Evolutionary conservation across 2,329 filamentous ascomycete species (phyloP), one percentile per base, ranked within the genome.

Genomic region (Ustulina deusta): DNA sequence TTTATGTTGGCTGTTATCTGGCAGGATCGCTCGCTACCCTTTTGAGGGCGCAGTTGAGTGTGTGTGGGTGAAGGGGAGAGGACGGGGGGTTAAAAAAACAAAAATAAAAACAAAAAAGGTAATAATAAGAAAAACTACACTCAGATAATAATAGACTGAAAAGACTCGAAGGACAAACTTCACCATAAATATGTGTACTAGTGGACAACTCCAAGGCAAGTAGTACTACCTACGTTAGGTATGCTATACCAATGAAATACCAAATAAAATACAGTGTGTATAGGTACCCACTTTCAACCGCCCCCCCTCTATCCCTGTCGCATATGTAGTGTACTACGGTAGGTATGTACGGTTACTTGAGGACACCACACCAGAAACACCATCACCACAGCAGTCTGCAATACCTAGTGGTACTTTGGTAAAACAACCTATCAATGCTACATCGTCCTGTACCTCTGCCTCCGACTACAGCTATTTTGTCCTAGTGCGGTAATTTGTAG

Each of bases 341-440:
- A 11, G 29, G 49, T 20, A 34, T 32, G 49, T 52, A 42, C 20
- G 17, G 40, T 42, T 20, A 42, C 40, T 42, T 42, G 6, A 42
- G 17, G 20, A n/a, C n/a, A n/a, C n/a, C n/a, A n/a, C 27, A 52
- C 49, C 46, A 51, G 48, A 15, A 51, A 29, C 25, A 51, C 11
- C 13, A 32, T 29, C 48, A 48, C 15, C n/a, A 9, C 2, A 29
- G 29, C 15, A 32, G 49, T 40, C 48, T 29, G 20, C 15, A 44
- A 51, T 61, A 55, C 32, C 13, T 38, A n/a, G 59, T 56, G 56
- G 34, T 57, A 51, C 61, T 40, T 44, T 32, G 42, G 42, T 55
- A 57, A 57, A 63, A 29, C 20, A 46, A 46, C 42, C 13, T 46
- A 46, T 46, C 20, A 9, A 25, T 46, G 20, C 42, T 46, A 46